Percentiles rank a stretch among this genome's conserved stretches.
phyloP scores from a whole-genome alignment of 2,329 filamentous ascomycete species.

The Tolypocladium ovalisporum region DNA sequence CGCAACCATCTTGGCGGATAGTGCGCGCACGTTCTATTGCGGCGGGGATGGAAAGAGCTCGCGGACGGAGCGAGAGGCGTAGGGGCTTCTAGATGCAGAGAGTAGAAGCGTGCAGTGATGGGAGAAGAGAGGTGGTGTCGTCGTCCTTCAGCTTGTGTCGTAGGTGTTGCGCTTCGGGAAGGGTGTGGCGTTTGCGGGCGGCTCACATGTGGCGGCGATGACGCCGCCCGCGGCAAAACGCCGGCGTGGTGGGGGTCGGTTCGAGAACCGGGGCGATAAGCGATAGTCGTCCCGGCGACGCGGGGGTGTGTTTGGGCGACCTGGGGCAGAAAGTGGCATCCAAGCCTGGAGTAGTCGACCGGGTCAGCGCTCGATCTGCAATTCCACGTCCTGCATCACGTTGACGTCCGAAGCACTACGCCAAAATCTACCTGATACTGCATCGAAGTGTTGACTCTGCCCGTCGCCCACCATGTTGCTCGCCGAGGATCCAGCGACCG shows the following conservation, averaged over 20 bases:
- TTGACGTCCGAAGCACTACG: neutral
- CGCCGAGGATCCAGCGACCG: slow-evolving; percentile 82
- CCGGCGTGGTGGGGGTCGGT: no score
- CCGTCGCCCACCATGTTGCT: slow-evolving; percentile 64
- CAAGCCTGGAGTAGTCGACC: neutral
- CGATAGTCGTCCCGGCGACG: slow-evolving; percentile 7
- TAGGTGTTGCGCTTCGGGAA: neutral
- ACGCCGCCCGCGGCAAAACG: neutral
- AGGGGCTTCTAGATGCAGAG: neutral
- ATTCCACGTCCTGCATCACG: neutral
- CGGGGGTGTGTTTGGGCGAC: neutral
- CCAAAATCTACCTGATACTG: neutral
- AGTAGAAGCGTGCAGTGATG: neutral
- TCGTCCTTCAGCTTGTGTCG: neutral
- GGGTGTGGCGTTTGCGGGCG: neutral
- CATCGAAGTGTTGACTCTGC: neutral
- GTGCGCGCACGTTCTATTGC: neutral
- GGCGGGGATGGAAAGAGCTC: neutral
- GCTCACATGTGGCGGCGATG: neutral
- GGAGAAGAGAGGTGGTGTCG: neutral
- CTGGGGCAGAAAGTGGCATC: neutral
- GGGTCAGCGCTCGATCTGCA: no score
- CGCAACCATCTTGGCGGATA: slow-evolving; percentile 27
- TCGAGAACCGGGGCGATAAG: neutral
- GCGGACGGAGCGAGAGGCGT: neutral